A percentile compares a stretch with the other conserved stretches of the same genome.
These are phyloP conservation scores for Conringia planisiliqua DNA, from an alignment of 345 rosid species.

Conservation along the genomic window DNA sequence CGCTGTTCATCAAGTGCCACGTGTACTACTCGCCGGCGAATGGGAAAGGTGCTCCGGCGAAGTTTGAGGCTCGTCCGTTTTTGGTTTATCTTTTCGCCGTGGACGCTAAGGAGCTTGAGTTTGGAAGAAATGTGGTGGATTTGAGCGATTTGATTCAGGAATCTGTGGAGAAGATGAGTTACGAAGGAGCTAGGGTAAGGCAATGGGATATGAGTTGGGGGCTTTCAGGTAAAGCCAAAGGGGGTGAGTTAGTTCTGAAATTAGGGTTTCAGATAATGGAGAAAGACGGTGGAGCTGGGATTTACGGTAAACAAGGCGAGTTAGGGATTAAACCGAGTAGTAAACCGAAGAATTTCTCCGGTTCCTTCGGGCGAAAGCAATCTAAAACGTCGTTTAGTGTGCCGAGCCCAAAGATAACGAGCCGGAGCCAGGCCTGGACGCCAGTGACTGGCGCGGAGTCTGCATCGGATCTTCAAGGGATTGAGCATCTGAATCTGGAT, in stretches of 20 bases:
- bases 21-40: slow-evolving; percentile 62
- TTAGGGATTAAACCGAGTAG: slow-evolving; percentile 42
- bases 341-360: slow-evolving; percentile 39
- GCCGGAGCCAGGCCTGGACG: slow-evolving; percentile 66
- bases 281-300: slow-evolving; percentile 86
- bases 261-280: slow-evolving; percentile 95
- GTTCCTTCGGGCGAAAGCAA: slow-evolving; percentile 70
- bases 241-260: slow-evolving; percentile 76
- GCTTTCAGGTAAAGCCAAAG: slow-evolving; percentile 85
- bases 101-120: slow-evolving; percentile 81
- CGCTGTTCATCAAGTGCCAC: slow-evolving; percentile 69
- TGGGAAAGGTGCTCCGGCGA: slow-evolving; percentile 47
- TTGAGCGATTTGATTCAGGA: slow-evolving; percentile 69
- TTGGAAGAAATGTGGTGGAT: slow-evolving; percentile 66
- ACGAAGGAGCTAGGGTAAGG: slow-evolving; percentile 70
- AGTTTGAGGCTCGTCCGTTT: slow-evolving; percentile 83
- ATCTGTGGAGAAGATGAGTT: slow-evolving; percentile 68
- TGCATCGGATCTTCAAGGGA: slow-evolving; percentile 56
- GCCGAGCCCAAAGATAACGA: slow-evolving; percentile 74
- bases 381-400: slow-evolving; percentile 83
- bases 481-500: slow-evolving; percentile 86
- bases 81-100: slow-evolving; percentile 63
- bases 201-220: slow-evolving; percentile 84
- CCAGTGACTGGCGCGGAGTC: slow-evolving; percentile 39
- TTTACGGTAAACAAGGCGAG: slow-evolving; percentile 61